These are phyloP conservation scores for Didymella glomerata DNA, from an alignment of 2,329 filamentous ascomycete genomes.

Conservation along the genomic window DNA sequence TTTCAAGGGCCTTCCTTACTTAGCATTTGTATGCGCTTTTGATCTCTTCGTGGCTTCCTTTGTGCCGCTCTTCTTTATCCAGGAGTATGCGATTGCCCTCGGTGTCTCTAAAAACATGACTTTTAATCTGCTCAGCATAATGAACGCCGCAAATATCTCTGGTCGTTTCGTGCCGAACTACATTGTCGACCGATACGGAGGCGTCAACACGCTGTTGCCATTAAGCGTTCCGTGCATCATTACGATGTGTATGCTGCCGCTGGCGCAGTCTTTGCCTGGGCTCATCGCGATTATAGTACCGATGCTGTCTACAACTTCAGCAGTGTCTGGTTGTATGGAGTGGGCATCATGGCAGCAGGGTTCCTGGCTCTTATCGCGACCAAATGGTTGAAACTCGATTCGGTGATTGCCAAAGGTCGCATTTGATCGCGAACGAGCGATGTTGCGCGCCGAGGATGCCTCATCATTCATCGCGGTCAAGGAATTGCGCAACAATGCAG, in stretches of 20 bases:
- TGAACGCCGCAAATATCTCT: background rate
- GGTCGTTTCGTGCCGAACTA: background rate
- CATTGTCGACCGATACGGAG: background rate
- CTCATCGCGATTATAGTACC: background rate
- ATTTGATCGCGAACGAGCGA: background rate
- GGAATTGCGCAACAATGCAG: background rate
- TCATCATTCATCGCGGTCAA: background rate
- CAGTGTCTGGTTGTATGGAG: conserved; percentile 10
- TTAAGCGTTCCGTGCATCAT: background rate
- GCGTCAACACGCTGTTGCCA: background rate
- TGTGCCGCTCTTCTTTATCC: background rate
- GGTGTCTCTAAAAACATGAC: background rate
- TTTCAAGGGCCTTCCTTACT: background rate
- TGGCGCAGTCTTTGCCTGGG: background rate
- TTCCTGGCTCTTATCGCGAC: conserved; percentile 24
- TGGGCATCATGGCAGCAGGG: background rate
- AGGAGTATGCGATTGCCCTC: background rate
- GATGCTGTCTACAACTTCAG: background rate
- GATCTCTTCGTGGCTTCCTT: background rate
- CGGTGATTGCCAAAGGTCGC: background rate
- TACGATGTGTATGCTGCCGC: background rate
- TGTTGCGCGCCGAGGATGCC: background rate
- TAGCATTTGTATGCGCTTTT: background rate
- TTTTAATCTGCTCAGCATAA: background rate
- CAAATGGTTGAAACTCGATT: conserved; percentile 29